Evolutionary conservation across 441 rosid species (phyloP), one percentile per base, ranked within the genome.

Genomic region (Metrosideros polymorpha): DNA sequence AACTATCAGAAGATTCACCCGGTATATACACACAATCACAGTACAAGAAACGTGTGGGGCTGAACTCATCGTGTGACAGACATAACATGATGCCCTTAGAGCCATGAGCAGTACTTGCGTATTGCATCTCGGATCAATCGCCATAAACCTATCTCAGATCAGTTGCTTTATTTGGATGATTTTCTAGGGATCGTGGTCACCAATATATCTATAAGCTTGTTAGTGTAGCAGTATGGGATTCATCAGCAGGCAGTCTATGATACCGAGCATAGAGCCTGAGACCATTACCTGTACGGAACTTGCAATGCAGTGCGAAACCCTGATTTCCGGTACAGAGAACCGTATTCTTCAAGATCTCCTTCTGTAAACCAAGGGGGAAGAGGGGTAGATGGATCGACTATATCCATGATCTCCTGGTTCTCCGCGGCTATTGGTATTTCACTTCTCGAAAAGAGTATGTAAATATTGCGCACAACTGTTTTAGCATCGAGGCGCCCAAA

Each of bases 301-400:
- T 92, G 83, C 89, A 94, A 63, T 14, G 96, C 91, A 82, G 93
- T 91, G 85, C 63, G 88, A 55, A 94, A 91, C 53, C 95, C 93
- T 27, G 93, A 91, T 77, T 94, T 94, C 84, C 85, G 90, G 25
- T 93, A 93, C 86, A 88, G 86, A 63, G 89, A 88, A 35, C 91
- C 92, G 22, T 94, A 92, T 32, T 83, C 83, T 42, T 90, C 87
- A 50, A 92, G 94, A 87, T 93, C 94, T 88, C 89, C 92, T 85
- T 94, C 95, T 0, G 91, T 86, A 83, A 92, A 90, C 94, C 95
- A 93, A 35, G 91, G 85, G 0, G 95, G 94, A n/a, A 92, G 94
- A 85, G 94, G 94, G 59, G 92, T 84, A 61, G 94, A 92, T 27
- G 91, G 85, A 27, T 91, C 94, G 9, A 88, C 94, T 88, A 93